Base-by-base conservation (phyloP, 176 grass and related monocot species). In the Triticum urartu region DNA sequence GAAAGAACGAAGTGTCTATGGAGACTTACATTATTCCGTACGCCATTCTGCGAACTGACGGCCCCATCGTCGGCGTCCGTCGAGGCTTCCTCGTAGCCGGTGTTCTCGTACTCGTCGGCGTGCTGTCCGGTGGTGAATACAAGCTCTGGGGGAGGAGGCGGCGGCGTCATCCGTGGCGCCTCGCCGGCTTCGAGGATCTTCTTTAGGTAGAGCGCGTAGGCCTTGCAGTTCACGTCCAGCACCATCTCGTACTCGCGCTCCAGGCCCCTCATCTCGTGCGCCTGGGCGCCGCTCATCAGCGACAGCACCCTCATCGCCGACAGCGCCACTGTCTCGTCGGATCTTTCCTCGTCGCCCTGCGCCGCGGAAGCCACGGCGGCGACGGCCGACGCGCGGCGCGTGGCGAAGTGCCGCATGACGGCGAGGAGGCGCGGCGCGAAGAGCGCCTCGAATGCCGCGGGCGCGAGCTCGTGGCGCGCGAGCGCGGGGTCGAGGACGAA, bases 391-490 rank as follows among this genome's bases (percentile, higher is more conserved):
- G 89, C 78, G 5, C 92, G 92, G 84, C 88, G 89, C 18, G 88
- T 85, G 22, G 87, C 84, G 81, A 94, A 94, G 84, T 91, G 84
- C 20, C 84, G 89, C 87, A 89, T 84, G 13, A 91, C 72, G 71
- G 92, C 84, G 58, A 91, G 87, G 7, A 94, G 84, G 39, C 88
- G 87, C 43, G 89, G 92, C 43, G 90, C 84, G 84, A 94, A 94
- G 76, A 94, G 89, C 56, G 77, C 87, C 81, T 94, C 92, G 75
- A 94, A 94, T n/a, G 85, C 81, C 18, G 71, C 59, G 0, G 89
- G 89, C 60, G 89, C 89, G 84, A 94, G 36, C 77, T 94, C 87
- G 78, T 91, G 84, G 18, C 92, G 89, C 56, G 92, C 87, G 3
- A 94, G 92, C 2, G 89, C 80, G 0, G 92, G 92, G 36, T 94